Evolutionary conservation across 352 stramenopile genomes (phyloP).

Genomic region (Paralagenidium karlingii): DNA sequence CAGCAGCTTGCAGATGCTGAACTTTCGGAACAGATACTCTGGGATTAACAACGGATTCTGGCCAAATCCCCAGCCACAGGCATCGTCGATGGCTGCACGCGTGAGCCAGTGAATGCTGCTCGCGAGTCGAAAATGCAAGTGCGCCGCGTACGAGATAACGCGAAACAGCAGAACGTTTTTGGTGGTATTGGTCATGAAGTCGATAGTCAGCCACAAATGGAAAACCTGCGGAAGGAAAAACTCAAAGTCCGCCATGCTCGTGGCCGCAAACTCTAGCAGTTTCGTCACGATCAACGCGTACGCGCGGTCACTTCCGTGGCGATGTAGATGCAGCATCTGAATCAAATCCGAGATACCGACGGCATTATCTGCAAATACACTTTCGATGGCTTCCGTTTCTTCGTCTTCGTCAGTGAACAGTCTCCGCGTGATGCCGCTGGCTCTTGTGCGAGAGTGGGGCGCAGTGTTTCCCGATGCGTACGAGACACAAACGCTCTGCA

Average conservation of each 20-base stretch:
- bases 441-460: too few species aligned
- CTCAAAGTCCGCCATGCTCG: constrained; percentile 66
- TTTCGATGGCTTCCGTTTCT: too few species aligned
- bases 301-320: constrained; percentile 57
- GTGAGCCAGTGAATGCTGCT: constrained; percentile 73
- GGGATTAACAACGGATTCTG: constrained; percentile 64
- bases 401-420: constrained; percentile 51
- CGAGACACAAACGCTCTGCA: constrained; percentile 41
- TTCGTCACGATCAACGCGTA: constrained; percentile 61
- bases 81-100: constrained; percentile 61
- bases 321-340: constrained; percentile 70
- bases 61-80: constrained; percentile 66
- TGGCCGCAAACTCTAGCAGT: constrained; percentile 40
- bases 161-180: constrained; percentile 67
- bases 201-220: constrained; percentile 72
- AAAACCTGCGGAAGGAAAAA: constrained; percentile 79
- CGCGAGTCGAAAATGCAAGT: constrained; percentile 66
- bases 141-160: constrained; percentile 53
- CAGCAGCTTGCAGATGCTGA: constrained; percentile 69
- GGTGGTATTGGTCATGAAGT: constrained; percentile 59
- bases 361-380: too few species aligned
- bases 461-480: too few species aligned
- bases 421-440: too few species aligned
- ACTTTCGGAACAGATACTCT: constrained; percentile 64
- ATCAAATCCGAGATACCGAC: constrained; percentile 72